Conservation (phyloP, 371 early-diverging fungal species). For the Syncephalastrum sp. region DNA sequence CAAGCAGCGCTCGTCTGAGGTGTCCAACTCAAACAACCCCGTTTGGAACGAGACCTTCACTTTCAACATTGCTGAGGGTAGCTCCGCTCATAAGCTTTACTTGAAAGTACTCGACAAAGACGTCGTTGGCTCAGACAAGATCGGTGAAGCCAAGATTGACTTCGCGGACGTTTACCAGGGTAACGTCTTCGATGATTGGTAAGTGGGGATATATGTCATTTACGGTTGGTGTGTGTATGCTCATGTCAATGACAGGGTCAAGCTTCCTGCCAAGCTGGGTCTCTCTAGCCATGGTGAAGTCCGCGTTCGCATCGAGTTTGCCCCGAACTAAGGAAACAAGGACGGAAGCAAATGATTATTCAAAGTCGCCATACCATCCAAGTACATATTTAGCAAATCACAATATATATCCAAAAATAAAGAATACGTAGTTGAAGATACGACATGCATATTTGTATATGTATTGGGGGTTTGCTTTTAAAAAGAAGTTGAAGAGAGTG, state of each 20-base stretch:
- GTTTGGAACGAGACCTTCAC: constrained; percentile 45
- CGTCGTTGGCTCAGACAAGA: constrained; percentile 26
- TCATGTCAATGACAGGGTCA: constrained; percentile 15
- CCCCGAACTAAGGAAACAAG: constrained; percentile 14
- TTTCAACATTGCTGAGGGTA: constrained; percentile 31
- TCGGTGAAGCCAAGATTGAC: constrained; percentile 34
- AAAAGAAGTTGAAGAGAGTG: too few species aligned
- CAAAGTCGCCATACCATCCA: too few species aligned
- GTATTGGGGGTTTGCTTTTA: too few species aligned
- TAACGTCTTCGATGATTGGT: constrained; percentile 30
- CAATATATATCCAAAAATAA: too few species aligned
- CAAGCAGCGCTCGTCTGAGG: constrained; percentile 33
- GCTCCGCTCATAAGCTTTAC: constrained; percentile 30
- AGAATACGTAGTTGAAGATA: too few species aligned
- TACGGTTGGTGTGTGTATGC: neutral
- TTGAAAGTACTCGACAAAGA: constrained; percentile 42
- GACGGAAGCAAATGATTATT: too few species aligned
- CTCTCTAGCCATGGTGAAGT: constrained; percentile 43
- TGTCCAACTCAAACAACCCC: constrained; percentile 33
- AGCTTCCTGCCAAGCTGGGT: constrained; percentile 41
- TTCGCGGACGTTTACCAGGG: constrained; percentile 27
- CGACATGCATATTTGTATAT: too few species aligned
- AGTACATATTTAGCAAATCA: too few species aligned
- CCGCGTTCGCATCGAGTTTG: constrained; percentile 29
- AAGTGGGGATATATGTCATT: neutral